Evolutionary conservation across 768 basidiomycete species (phyloP).

Genomic region (Pulveroboletus ravenelii): DNA sequence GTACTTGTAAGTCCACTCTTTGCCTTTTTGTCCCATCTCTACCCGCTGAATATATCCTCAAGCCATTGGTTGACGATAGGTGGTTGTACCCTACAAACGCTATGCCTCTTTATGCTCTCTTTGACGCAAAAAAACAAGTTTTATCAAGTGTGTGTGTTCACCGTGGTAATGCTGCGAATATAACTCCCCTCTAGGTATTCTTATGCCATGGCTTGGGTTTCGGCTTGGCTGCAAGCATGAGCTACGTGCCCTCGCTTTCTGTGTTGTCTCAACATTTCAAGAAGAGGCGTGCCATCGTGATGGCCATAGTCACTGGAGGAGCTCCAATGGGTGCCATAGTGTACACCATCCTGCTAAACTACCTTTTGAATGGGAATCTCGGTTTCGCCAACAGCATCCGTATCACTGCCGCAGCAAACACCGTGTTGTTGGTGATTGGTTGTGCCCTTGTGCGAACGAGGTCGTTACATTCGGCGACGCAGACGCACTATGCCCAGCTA

Average conservation of each 20-base stretch:
- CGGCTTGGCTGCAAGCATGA: constrained; percentile 35
- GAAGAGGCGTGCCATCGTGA: constrained; percentile 36
- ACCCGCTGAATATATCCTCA: neutral
- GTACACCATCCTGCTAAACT: constrained; percentile 30
- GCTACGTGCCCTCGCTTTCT: constrained; percentile 39
- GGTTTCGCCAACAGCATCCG: constrained; percentile 44
- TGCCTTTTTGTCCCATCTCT: neutral
- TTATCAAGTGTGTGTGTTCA: constrained; percentile 32
- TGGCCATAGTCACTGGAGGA: constrained; percentile 38
- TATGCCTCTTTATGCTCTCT: constrained; percentile 43
- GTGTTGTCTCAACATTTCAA: constrained; percentile 45
- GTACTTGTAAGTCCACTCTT: constrained; percentile 37
- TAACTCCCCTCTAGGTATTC: constrained; percentile 33
- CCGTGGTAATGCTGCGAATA: constrained; percentile 6
- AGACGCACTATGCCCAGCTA: constrained; percentile 14
- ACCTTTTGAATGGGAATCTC: constrained; percentile 10
- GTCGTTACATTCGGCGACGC: constrained; percentile 24
- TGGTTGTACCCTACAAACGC: constrained; percentile 40
- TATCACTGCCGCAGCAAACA: constrained; percentile 39
- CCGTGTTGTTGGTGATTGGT: constrained; percentile 34
- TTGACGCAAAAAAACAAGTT: constrained; percentile 33
- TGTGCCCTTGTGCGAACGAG: constrained; percentile 37
- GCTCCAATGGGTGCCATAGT: constrained; percentile 26
- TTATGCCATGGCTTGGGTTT: constrained; percentile 33
- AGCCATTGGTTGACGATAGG: constrained; percentile 43